A percentile compares a stretch with the other conserved stretches of the same genome.
Evolutionary conservation across 768 basidiomycete species (phyloP).

Genomic region (Leccinum fibrillosum): DNA sequence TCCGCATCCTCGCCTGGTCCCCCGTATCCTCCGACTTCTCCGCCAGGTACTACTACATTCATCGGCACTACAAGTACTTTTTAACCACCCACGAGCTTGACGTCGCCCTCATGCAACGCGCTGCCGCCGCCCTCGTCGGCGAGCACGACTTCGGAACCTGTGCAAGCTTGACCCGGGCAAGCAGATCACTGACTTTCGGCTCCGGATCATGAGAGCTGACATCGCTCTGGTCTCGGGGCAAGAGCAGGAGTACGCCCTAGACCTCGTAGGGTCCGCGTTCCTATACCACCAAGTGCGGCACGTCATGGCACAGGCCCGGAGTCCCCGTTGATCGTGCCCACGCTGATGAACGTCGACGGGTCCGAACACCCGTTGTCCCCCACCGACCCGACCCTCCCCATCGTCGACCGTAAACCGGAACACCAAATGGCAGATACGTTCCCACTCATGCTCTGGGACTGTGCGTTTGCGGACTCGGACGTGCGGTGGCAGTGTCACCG

Average conservation of each 20-base stretch:
- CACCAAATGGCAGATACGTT: constrained; percentile 94
- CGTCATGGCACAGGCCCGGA: constrained; percentile 88
- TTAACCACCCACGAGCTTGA: constrained; percentile 72
- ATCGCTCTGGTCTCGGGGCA: constrained; percentile 44
- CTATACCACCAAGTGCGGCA: constrained; percentile 96
- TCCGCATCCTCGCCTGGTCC: constrained; percentile 92
- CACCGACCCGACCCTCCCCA: constrained; percentile 33
- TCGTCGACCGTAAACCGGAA: constrained; percentile 73
- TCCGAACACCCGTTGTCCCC: constrained; percentile 8
- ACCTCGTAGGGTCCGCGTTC: constrained; percentile 85
- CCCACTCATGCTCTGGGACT: constrained; percentile 38
- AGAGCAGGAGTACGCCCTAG: constrained; percentile 60
- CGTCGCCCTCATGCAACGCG: constrained; percentile 70
- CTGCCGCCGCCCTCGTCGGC: constrained; percentile 69
- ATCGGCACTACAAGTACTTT: constrained; percentile 97
- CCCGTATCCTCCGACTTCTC: constrained; percentile 79
- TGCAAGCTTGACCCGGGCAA: constrained; percentile 92
- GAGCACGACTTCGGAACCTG: constrained; percentile 92
- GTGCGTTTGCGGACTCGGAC: constrained; percentile 63
- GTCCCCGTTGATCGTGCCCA: constrained; percentile 59
- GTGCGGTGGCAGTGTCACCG: constrained; percentile 59
- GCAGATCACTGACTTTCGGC: constrained; percentile 77
- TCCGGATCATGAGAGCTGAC: constrained; percentile 65
- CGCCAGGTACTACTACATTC: constrained; percentile 81
- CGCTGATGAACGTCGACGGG: constrained; percentile 69